phyloP scores from a whole-genome alignment of 2,329 filamentous ascomycete genomes.

The Mycocentrospora acerina region DNA sequence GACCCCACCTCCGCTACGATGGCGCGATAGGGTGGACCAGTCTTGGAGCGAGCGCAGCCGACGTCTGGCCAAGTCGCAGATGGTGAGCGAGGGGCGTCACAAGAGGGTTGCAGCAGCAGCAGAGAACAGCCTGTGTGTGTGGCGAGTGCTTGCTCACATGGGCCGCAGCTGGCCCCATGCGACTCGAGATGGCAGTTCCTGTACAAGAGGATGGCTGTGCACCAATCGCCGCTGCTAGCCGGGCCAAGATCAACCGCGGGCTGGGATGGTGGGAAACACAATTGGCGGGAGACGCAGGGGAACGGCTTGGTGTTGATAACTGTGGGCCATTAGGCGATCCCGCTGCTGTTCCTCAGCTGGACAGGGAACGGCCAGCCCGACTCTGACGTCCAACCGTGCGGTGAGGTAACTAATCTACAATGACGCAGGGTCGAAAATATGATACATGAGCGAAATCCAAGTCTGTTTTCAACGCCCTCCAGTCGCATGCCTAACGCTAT shows the following conservation, averaged over 20 bases:
- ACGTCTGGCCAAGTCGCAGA: no score
- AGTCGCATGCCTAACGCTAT: slow-evolving; percentile 16
- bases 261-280: slow-evolving; percentile 23
- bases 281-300: slow-evolving; percentile 12
- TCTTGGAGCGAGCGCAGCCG: slow-evolving; percentile 4
- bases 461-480: slow-evolving; percentile 7
- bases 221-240: slow-evolving; percentile 34
- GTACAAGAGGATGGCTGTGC: slow-evolving; percentile 12
- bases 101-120: slow-evolving; percentile 17
- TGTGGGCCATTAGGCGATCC: slow-evolving; percentile 8
- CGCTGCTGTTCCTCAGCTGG: slow-evolving; percentile 3
- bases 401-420: slow-evolving; percentile 11
- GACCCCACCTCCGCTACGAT: slow-evolving; percentile 25
- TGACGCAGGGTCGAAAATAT: slow-evolving; percentile 1
- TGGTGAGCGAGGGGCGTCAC: slow-evolving; percentile 27
- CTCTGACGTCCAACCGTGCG: slow-evolving; percentile 5
- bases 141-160: slow-evolving; percentile 32
- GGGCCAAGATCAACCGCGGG: slow-evolving; percentile 31
- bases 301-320: slow-evolving; percentile 7
- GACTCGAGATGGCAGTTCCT: no score
- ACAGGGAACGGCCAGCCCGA: slow-evolving; percentile 1
- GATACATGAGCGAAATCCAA: background rate
- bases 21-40: slow-evolving; percentile 9
- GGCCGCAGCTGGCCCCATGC: slow-evolving; percentile 23
- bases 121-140: slow-evolving; percentile 28